Base-by-base conservation (phyloP, 192 early-diverging fungal genomes). In the Obelidium mucronatum region DNA sequence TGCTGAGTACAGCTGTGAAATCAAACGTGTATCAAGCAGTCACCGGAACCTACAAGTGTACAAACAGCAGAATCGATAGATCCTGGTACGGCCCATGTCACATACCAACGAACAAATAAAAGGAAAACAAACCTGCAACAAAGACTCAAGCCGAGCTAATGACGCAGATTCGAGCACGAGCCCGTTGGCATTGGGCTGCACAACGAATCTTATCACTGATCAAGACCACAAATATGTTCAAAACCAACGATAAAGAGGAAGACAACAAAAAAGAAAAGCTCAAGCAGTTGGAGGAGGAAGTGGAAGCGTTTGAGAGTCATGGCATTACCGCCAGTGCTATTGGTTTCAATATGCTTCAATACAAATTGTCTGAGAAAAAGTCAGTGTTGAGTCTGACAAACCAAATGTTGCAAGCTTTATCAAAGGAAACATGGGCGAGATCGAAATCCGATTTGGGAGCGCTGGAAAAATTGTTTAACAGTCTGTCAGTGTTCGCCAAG, bases 401-500 rank as follows among this genome's bases (percentile, higher is more conserved):
- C 11, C 33, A 66, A n/a, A 42, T 42, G 17, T 19, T 66, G 24
- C 26, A 36, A 11, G 35, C 64, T 22, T 3, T 66, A 8, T 3
- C 26, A 36, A 66, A 34, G 39, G 40, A 66, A 15, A 24, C 64
- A 36, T 24, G 22, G 22, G 35, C 17, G 17, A n/a, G 64, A 24
- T 40, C 64, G 19, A 66, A 36, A 36, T 17, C 51, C 71, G 73
- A 74, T 30, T 35, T 74, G 54, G 22, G 15, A 11, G 59, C 11
- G 19, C 53, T 78, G 28, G 42, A 78, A 31, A 78, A 78, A 40
- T 51, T 78, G 13, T 19, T 52, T 11, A 34, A 33, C 30, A 28
- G 31, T 17, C 52, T 78, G 52, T 54, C 72, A 24, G 61, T 62
- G 15, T 78, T 78, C 40, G 31, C 56, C 2, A 78, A 78, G 64